Evolutionary conservation across 2,329 filamentous ascomycete species (phyloP), one percentile per base, ranked within the genome.

Genomic region (Trichophyton equinum): DNA sequence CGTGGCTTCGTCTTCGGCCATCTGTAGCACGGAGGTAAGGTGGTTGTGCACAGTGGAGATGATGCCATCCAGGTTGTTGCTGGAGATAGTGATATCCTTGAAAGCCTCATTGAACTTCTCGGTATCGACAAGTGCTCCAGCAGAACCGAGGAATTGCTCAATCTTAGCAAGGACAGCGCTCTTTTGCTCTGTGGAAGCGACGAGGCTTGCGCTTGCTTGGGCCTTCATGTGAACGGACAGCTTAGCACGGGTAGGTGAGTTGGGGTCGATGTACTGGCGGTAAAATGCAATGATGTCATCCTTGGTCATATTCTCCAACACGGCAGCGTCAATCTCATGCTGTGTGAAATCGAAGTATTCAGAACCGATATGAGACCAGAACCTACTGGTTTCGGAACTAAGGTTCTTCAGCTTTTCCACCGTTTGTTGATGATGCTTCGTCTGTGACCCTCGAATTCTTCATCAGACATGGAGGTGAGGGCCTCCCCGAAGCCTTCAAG

Each of bases 281-380:
- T 85, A 97, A 75, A 95, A 97, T 7, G 85, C 80, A 27, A 90
- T 70, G 73, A 99, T 84, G 60, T 96, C 89, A 0, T 80, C 72
- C 74, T 95, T 95, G 57, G 85, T 91, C 58, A 97, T 76, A 3
- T 78, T 75, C 69, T 86, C 85, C 67, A 97, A 83, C 59, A 85
- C 77, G 33, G 82, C 84, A 7, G 89, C 91, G 70, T 97, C 92
- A 55, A 82, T 81, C 65, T 89, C 86, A 55, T 92, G 84, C 71
- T 88, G 84, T 68, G 90, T 81, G 73, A 97, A 99, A 73, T 96
- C 91, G 72, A 91, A 95, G 66, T 87, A 89, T 71, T 96, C 91
- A 59, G 82, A 87, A 58, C 84, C 82, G 66, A 99, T 89, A 69
- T 96, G 89, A 58, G 80, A 81, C 91, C 90, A 96, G 71, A 95